Percentiles rank a stretch among this genome's conserved stretches.
Evolutionary conservation across 768 basidiomycete species (phyloP).

Genomic region (Porpolomopsis calyptriformis): DNA sequence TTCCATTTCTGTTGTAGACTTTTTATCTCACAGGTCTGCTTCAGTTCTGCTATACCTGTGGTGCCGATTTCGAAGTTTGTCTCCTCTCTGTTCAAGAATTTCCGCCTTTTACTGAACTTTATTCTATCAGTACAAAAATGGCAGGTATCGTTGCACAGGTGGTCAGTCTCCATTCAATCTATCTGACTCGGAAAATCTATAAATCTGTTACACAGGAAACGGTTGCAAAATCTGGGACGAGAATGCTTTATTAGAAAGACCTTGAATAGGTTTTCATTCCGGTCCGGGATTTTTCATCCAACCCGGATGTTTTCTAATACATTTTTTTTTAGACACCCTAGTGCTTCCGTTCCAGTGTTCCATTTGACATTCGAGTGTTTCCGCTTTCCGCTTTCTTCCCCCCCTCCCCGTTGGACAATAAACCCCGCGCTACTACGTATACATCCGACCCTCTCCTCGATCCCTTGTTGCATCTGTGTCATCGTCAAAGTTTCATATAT

Average conservation of each 20-base stretch:
- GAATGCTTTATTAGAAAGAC: conserved; percentile 11
- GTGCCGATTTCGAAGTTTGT: conserved; percentile 13
- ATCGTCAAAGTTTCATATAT: no score
- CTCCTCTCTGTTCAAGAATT: not conserved
- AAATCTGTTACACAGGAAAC: conserved; percentile 5
- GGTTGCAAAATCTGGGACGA: conserved; percentile 17
- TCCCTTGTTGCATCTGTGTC: no score
- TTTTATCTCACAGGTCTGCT: not conserved
- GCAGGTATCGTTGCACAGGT: conserved; percentile 14
- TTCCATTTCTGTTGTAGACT: conserved; percentile 7
- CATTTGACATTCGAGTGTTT: no score
- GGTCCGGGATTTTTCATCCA: not conserved
- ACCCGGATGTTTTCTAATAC: not conserved
- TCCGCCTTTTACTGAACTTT: not conserved
- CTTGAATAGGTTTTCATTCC: not conserved
- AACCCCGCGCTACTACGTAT: no score
- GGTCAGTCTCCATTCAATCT: conserved; percentile 5
- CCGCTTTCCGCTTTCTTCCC: no score
- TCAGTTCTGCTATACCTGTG: conserved; percentile 16
- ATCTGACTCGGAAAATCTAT: not conserved
- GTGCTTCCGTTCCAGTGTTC: not conserved
- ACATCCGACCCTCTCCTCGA: no score
- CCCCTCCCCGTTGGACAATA: no score
- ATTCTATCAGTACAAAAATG: conserved; percentile 8
- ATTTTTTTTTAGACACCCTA: not conserved